A percentile compares a stretch with the other conserved stretches of the same genome.
phyloP scores from a whole-genome alignment of 371 early-diverging fungal genomes.

The Syncephalastrum contaminatum region DNA sequence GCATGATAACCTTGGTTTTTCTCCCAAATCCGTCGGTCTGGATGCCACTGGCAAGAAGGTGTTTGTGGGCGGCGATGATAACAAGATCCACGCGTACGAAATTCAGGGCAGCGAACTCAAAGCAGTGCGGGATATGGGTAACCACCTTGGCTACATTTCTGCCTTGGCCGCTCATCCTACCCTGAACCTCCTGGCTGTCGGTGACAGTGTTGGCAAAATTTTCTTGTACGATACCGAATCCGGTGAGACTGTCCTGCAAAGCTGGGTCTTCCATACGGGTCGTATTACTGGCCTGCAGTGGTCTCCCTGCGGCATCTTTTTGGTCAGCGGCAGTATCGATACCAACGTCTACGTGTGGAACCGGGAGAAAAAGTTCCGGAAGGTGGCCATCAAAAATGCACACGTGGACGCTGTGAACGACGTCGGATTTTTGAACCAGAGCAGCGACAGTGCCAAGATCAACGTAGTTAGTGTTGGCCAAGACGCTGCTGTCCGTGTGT shows the following conservation, averaged over 20 bases:
- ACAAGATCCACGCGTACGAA: slow-evolving; percentile 47
- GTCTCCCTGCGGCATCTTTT: slow-evolving; percentile 73
- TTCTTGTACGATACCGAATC: slow-evolving; percentile 65
- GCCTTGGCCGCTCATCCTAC: slow-evolving; percentile 76
- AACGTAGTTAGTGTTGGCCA: slow-evolving; percentile 75
- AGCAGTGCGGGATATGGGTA: slow-evolving; percentile 32
- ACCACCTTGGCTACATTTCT: slow-evolving; percentile 71
- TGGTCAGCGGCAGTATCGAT: slow-evolving; percentile 86
- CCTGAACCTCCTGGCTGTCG: slow-evolving; percentile 74
- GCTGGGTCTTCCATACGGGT: slow-evolving; percentile 93
- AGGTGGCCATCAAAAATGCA: slow-evolving; percentile 78
- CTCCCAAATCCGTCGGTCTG: slow-evolving; percentile 60
- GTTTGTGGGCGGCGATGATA: slow-evolving; percentile 70
- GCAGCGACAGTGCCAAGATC: slow-evolving; percentile 42
- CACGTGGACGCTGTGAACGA: slow-evolving; percentile 81
- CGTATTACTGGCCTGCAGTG: slow-evolving; percentile 79
- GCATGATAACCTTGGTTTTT: slow-evolving; percentile 32
- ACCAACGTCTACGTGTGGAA: slow-evolving; percentile 92
- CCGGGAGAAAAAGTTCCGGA: slow-evolving; percentile 74
- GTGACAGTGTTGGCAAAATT: slow-evolving; percentile 83
- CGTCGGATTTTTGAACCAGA: slow-evolving; percentile 59
- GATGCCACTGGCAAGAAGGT: slow-evolving; percentile 53
- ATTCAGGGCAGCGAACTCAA: slow-evolving; percentile 15
- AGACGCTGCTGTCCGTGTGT: slow-evolving; percentile 82
- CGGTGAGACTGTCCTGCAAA: slow-evolving; percentile 57